phyloP scores from a whole-genome alignment of 148 eudicot species.

The Gaultheria prostrata region DNA sequence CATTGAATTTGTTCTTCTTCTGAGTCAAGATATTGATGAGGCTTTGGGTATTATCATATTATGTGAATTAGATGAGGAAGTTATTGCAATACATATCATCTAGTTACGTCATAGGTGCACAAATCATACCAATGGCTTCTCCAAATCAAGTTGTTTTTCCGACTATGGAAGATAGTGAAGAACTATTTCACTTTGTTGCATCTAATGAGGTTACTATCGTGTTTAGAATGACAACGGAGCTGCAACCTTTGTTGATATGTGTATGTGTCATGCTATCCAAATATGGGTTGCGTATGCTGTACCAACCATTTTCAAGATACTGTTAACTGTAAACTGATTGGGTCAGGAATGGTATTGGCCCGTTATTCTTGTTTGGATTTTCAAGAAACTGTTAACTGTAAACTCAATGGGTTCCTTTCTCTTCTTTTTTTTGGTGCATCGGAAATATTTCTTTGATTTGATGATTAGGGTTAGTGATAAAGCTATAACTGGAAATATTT shows the following conservation, averaged over 20 bases:
- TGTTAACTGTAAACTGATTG: too few relatives aligned
- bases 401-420: background rate
- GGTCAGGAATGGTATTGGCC: background rate
- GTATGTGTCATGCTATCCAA: background rate
- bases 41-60: background rate
- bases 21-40: background rate
- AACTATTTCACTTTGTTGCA: background rate
- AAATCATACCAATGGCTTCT: background rate
- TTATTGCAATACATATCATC: background rate
- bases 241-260: too few relatives aligned
- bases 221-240: background rate
- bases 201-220: background rate
- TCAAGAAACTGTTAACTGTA: background rate
- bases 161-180: background rate
- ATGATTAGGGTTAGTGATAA: background rate
- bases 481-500: background rate
- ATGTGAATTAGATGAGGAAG: background rate
- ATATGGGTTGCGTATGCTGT: background rate
- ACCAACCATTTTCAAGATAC: background rate
- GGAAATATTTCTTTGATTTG: too few relatives aligned
- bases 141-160: background rate
- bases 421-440: too few relatives aligned
- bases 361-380: background rate
- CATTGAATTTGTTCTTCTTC: background rate
- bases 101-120: background rate